Percentiles rank a stretch among this genome's conserved stretches.
Evolutionary conservation across 2,329 filamentous ascomycete species (phyloP).

Genomic region (Lachnellula hyalina): DNA sequence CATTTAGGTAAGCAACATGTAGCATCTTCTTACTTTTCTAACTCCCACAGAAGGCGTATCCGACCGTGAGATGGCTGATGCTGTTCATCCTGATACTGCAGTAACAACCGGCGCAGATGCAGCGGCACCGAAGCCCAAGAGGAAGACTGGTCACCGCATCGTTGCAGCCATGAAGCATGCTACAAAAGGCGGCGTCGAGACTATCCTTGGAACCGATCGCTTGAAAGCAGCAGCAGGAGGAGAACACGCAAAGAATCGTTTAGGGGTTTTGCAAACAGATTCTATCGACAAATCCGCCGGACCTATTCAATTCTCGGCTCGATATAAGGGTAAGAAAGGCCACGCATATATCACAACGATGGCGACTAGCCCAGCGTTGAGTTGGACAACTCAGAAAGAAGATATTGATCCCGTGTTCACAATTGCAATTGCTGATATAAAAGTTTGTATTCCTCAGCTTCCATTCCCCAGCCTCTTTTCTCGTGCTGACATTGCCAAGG

Average conservation of each 20-base stretch:
- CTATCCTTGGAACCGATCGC: conserved; percentile 65
- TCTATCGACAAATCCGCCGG: conserved; percentile 46
- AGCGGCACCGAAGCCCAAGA: conserved; percentile 20
- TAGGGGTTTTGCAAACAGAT: conserved; percentile 58
- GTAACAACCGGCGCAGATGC: conserved; percentile 14
- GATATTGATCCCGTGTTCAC: conserved; percentile 59
- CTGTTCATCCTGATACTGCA: conserved; percentile 36
- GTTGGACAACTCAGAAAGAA: conserved; percentile 35
- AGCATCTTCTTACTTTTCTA: conserved; percentile 5
- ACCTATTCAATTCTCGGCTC: conserved; percentile 70
- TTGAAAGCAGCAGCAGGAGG: conserved; percentile 51
- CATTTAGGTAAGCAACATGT: conserved; percentile 38
- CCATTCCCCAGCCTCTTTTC: not conserved
- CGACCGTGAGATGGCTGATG: conserved; percentile 25
- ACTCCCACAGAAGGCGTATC: conserved; percentile 22
- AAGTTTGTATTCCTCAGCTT: not conserved
- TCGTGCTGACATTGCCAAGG: conserved; percentile 28
- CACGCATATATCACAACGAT: conserved; percentile 64
- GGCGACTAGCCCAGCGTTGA: conserved; percentile 53
- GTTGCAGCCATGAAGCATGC: conserved; percentile 62
- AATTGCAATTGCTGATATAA: conserved; percentile 48
- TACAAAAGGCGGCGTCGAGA: conserved; percentile 67
- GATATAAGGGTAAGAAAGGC: conserved; percentile 66
- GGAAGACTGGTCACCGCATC: conserved; percentile 23
- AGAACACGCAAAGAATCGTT: conserved; percentile 60